Evolutionary conservation across 371 early-diverging fungal species (phyloP), one percentile per base, ranked within the genome.

Genomic region (Mortierella sp.): DNA sequence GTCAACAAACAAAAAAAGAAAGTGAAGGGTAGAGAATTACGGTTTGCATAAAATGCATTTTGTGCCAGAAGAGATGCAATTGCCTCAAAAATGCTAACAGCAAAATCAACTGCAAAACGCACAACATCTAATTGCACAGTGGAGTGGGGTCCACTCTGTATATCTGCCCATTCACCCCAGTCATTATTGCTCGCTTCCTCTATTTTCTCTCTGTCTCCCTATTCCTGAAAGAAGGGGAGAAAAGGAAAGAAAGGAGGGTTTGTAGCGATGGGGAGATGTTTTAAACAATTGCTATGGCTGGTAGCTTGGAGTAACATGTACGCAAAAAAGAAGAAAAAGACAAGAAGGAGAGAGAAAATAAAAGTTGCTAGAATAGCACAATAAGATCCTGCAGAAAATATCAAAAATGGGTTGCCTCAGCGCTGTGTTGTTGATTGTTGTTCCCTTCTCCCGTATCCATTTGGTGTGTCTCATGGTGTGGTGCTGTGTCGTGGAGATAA

Each of bases 351-450:
- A 21, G 34, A 63, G 60, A 52, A 21, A 52, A 1, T 19, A 14
- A 52, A 21, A 52, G 52, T n/a, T 70, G 13, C 71, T 44, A n/a
- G n/a, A 57, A 26, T 16, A 28, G 31, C 19, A 47, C 21, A 47
- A 28, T 28, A 28, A 1, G 72, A 45, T 72, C 72, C 72, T 72
- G 72, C 50, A 68, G 68, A 68, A 42, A 21, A 38, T 21, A 55
- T 24, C 24, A 34, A 65, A 65, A 68, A 38, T 24, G 68, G 68
- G 24, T 68, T 42, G 68, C 42, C 68, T 68, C 68, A 68, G 68
- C 42, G 42, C 68, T 68, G 68, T 68, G 68, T 68, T 68, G 68
- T 68, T 68, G 68, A 38, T 24, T 68, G 34, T 68, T 68, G 63
- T 38, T 68, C 68, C 68, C 68, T 68, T 42, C 68, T 68, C 34